Conservation (phyloP, 2,329 filamentous ascomycete genomes). For the Talaromyces sp. region DNA sequence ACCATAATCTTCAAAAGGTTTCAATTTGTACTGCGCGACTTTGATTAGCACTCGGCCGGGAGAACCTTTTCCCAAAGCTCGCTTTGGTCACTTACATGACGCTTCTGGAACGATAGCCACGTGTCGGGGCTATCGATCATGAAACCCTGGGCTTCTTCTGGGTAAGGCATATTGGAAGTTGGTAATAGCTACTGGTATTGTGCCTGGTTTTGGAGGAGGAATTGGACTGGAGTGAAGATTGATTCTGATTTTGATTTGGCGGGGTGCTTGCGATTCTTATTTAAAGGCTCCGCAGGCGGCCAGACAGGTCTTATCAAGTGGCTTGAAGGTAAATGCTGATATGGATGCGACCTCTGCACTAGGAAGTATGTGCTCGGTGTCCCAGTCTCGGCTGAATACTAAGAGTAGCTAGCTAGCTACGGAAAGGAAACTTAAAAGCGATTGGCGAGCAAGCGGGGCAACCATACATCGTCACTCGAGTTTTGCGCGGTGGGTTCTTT, state of each 20-base stretch:
- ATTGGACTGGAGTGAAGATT: neutral
- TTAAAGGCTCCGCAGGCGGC: neutral
- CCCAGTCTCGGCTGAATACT: neutral
- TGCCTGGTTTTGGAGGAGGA: neutral
- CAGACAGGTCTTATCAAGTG: conserved; percentile 1
- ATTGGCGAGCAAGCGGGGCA: conserved; percentile 8
- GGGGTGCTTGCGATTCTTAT: conserved; percentile 3
- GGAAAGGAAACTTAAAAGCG: neutral
- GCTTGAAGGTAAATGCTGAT: neutral
- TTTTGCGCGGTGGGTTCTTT: neutral
- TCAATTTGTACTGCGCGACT: conserved; percentile 68
- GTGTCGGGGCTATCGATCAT: conserved; percentile 65
- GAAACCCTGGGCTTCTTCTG: conserved; percentile 48
- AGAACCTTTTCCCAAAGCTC: neutral
- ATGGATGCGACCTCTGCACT: neutral
- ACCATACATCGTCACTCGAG: neutral
- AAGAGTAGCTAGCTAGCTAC: neutral
- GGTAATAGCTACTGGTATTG: neutral
- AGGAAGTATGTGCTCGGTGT: neutral
- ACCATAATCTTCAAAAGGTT: conserved; percentile 76
- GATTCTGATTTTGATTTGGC: neutral
- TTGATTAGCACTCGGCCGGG: neutral
- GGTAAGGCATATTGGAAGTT: conserved; percentile 42
- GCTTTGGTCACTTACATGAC: conserved; percentile 45
- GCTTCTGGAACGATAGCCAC: conserved; percentile 58